Evolutionary conservation across 768 basidiomycete genomes (phyloP), one percentile per base, ranked within the genome.

Genomic region (Lactarius evosmus): DNA sequence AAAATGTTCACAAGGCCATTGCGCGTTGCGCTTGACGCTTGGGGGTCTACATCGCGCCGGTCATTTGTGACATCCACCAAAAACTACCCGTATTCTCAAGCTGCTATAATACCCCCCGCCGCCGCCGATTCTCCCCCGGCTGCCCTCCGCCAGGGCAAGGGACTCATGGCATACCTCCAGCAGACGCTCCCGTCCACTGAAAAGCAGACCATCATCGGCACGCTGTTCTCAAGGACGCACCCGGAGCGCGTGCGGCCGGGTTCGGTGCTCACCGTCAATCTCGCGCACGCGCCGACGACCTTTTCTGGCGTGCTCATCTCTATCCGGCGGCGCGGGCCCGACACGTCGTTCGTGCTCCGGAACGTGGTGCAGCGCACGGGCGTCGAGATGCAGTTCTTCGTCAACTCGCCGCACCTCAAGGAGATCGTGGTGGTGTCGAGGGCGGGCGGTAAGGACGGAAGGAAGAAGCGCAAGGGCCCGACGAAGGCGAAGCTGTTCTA

Each of bases 291-390:
- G 7, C 90, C 91, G 9, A 89, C 85, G 17, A 77, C 82, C 14
- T 98, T 98, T 76, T 91, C 93, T 7, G 96, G 96, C 38, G 89
- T 98, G 51, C 80, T 98, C 62, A 82, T 97, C 70, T 84, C 86
- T 33, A 83, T 95, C 68, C 85, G 92, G 57, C 83, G 92, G 70
- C 84, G 89, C 41, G 95, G 95, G 1, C 81, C 85, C 32, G 92
- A 93, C 76, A 94, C 93, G 30, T 89, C 87, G n/a, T 91, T 98
- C 72, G 80, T 87, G 58, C 77, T 98, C 57, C 84, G 96, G 67
- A 98, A 98, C 76, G 84, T 97, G 68, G 83, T 98, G 58, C 89
- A 93, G 70, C 83, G 93, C 67, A 93, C 89, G 14, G 95, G 95
- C 14, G 89, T 97, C 41, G 96, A 98, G 80, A 88, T 93, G 88